Evolutionary conservation across 2,329 filamentous ascomycete species (phyloP), one percentile per base, ranked within the genome.

Genomic region (Aspergillus tubingensis): DNA sequence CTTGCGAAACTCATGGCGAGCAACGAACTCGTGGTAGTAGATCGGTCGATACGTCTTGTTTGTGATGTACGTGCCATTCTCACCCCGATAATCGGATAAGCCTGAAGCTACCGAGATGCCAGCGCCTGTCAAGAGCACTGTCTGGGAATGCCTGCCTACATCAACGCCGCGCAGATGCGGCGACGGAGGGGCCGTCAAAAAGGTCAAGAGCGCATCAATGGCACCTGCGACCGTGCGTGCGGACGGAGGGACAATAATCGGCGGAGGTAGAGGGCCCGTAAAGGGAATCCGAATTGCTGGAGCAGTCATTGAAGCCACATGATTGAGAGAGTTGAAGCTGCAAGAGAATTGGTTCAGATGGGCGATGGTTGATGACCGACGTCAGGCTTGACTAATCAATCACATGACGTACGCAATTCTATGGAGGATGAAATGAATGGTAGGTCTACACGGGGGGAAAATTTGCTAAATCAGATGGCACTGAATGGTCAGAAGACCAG

Each of bases 51-150:
- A 97, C 13, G 86, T 87, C 79, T 91, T 92, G 79, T 98, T 98
- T 71, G 95, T 84, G 47, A 92, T 89, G 74, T 99, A 99, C 8
- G 94, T 98, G 62, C 95, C 95, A 66, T 93, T 91, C 54, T 86
- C 83, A 19, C 95, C 95, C 58, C 95, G 84, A 76, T 99, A 99
- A 77, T 99, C 95, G 30, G 94, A 90, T 32, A 99, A 83, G 0
- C 95, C 95, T 10, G 92, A 96, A 3, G 93, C 91, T 8, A 98
- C 94, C 1, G 92, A 96, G 54, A 99, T 90, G 2, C 95, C 95
- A 2, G 95, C 95, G 10, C 95, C 95, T 0, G 93, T 88, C 43
- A 91, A 79, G 15, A 91, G 77, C 27, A 90, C 81, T 0, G 87
- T 88, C 63, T 88, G 79, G 82, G 81, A 68, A 82, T 79, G 67